A percentile compares a stretch with the other conserved stretches of the same genome.
Conservation (phyloP, 2,329 filamentous ascomycete species). For the Botrytis fabae region DNA sequence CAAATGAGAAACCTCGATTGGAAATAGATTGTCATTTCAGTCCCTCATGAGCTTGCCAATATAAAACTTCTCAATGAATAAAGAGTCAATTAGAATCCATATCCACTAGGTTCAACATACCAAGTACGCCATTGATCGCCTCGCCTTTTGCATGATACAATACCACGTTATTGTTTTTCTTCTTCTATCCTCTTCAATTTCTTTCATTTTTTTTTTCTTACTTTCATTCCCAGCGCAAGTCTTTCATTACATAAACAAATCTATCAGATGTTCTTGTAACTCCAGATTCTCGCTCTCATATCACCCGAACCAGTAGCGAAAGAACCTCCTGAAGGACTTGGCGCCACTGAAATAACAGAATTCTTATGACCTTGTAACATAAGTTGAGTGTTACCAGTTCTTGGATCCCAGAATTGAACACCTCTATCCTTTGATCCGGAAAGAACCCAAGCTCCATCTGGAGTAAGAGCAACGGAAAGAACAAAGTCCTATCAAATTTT, state of each 20-base stretch:
- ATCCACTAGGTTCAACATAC: neutral
- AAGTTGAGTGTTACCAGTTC: conserved; percentile 89
- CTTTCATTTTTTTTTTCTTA: neutral
- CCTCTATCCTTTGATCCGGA: conserved; percentile 96
- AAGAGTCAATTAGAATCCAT: neutral
- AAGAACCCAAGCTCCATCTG: conserved; percentile 93
- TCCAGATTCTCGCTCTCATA: conserved; percentile 98
- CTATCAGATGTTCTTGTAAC: conserved; percentile 56
- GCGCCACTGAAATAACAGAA: conserved; percentile 95
- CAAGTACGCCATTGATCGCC: conserved; percentile 10
- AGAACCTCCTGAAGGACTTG: conserved; percentile 77
- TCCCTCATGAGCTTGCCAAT: neutral
- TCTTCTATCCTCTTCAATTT: neutral
- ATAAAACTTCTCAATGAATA: neutral
- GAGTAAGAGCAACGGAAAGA: conserved; percentile 90
- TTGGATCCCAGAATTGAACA: conserved; percentile 98
- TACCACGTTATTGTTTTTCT: neutral
- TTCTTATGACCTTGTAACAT: conserved; percentile 99
- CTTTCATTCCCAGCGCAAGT: neutral
- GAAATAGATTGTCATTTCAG: neutral
- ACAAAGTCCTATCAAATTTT: conserved; percentile 76
- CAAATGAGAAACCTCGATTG: neutral
- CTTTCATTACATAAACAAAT: neutral
- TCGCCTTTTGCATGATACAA: neutral
- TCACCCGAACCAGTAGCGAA: conserved; percentile 98